phyloP scores from a whole-genome alignment of 352 stramenopile species.

The Globisporangium apiculatum region DNA sequence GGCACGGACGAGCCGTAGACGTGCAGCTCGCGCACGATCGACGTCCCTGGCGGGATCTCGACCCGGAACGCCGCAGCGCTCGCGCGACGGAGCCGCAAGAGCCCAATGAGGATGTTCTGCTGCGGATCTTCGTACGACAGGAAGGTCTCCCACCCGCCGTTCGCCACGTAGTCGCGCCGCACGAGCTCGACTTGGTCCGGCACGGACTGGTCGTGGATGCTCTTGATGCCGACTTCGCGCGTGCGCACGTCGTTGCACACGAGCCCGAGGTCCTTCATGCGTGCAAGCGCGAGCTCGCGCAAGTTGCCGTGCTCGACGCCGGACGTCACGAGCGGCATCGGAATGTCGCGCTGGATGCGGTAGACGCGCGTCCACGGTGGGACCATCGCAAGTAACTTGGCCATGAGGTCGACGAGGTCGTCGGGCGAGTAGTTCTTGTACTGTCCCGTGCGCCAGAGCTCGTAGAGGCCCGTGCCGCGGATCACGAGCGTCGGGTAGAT shows the following conservation, averaged over 20 bases:
- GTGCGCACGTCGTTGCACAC: constrained; percentile 94
- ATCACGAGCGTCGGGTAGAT: constrained; percentile 97
- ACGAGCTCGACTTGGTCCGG: constrained; percentile 96
- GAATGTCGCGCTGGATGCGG: constrained; percentile 95
- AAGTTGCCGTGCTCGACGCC: constrained; percentile 96
- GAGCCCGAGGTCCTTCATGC: constrained; percentile 91
- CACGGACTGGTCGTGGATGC: constrained; percentile 91
- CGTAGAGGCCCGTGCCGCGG: constrained; percentile 94
- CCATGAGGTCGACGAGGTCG: constrained; percentile 90
- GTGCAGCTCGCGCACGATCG: constrained; percentile 89
- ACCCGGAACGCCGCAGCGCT: constrained; percentile 74
- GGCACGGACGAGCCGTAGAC: constrained; percentile 97
- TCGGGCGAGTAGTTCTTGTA: constrained; percentile 88
- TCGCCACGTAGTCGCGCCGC: constrained; percentile 93
- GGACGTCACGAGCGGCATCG: constrained; percentile 96
- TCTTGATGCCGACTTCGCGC: constrained; percentile 95
- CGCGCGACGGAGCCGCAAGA: constrained; percentile 90
- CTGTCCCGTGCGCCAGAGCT: constrained; percentile 95
- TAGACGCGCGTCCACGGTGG: constrained; percentile 96
- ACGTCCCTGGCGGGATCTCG: constrained; percentile 63
- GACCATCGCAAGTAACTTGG: constrained; percentile 90
- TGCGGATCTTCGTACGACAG: constrained; percentile 94
- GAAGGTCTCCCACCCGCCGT: constrained; percentile 97
- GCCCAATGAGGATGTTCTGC: constrained; percentile 95
- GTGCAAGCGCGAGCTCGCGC: constrained; percentile 87